These are phyloP conservation scores for Trichoderma semiorbis DNA, from an alignment of 2,329 filamentous ascomycete genomes.

Conservation along the genomic window DNA sequence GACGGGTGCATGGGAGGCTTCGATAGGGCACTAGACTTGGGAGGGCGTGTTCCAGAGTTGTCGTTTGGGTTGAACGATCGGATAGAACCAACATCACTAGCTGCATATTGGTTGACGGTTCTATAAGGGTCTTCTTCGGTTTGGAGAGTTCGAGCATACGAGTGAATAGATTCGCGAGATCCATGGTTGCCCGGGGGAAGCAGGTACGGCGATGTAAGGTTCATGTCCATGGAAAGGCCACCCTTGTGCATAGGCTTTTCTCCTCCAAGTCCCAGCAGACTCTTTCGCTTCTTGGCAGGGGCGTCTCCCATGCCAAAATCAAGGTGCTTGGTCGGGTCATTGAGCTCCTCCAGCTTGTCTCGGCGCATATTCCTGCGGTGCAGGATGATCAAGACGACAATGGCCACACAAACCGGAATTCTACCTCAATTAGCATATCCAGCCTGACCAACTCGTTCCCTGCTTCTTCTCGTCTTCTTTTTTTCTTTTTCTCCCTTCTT, in stretches of 20 bases:
- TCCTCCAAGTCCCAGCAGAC: conserved; percentile 41
- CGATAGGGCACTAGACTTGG: conserved; percentile 30
- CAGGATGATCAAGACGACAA: conserved; percentile 68
- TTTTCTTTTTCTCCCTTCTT: background rate
- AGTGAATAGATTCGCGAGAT: conserved; percentile 83
- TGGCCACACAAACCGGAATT: conserved; percentile 67
- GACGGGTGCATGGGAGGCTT: conserved; percentile 5
- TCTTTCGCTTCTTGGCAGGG: conserved; percentile 36
- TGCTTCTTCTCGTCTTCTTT: background rate
- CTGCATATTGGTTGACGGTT: conserved; percentile 54
- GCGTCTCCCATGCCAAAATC: conserved; percentile 79
- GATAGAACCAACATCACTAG: conserved; percentile 54
- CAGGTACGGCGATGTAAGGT: conserved; percentile 82
- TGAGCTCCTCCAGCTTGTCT: conserved; percentile 70
- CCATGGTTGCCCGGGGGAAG: conserved; percentile 76
- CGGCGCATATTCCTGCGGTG: conserved; percentile 75
- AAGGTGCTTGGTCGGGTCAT: conserved; percentile 84
- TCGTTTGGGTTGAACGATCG: conserved; percentile 44
- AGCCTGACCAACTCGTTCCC: background rate
- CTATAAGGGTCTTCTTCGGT: conserved; percentile 84
- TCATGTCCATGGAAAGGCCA: conserved; percentile 68
- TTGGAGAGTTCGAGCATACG: conserved; percentile 71
- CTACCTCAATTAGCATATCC: conserved; percentile 42
- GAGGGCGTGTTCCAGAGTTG: conserved; percentile 41
- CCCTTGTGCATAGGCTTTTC: conserved; percentile 51